Conservation (phyloP, 768 basidiomycete species). For the Ephemerocybe angulata region DNA sequence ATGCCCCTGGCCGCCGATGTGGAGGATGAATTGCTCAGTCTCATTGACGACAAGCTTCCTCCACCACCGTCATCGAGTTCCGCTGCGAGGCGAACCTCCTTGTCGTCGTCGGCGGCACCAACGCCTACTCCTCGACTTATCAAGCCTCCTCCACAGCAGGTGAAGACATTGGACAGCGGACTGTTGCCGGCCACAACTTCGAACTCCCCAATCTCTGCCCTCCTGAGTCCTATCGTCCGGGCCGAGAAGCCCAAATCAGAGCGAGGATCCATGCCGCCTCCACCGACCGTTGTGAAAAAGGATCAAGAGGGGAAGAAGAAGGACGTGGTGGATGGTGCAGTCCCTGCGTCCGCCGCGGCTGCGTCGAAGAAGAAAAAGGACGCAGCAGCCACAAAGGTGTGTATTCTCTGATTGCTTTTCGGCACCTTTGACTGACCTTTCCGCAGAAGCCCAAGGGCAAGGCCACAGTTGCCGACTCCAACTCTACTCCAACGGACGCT, state of each 20-base stretch:
- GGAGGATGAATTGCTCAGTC: conserved; percentile 66
- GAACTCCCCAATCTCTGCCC: conserved; percentile 3
- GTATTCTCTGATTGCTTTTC: conserved; percentile 11
- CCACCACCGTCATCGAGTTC: conserved; percentile 14
- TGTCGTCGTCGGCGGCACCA: conserved; percentile 3
- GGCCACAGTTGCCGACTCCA: conserved; percentile 12
- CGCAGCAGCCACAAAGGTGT: conserved; percentile 30
- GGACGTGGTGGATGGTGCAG: conserved; percentile 18
- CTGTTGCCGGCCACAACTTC: conserved; percentile 9
- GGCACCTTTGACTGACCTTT: conserved; percentile 6
- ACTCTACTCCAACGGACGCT: conserved; percentile 1
- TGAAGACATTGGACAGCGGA: conserved; percentile 3
- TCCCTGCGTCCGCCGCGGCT: conserved; percentile 13
- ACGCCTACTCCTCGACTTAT: neutral
- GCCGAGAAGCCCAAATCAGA: conserved; percentile 33
- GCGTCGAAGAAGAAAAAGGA: conserved; percentile 42
- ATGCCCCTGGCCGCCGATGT: conserved; percentile 41
- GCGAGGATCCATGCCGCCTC: conserved; percentile 61
- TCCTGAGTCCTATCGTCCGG: conserved; percentile 11
- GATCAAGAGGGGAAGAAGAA: conserved; percentile 22
- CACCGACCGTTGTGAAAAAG: conserved; percentile 29
- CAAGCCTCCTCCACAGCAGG: conserved; percentile 1
- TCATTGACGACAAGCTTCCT: conserved; percentile 52
- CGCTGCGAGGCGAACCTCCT: conserved; percentile 3
- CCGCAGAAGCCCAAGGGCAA: conserved; percentile 22